phyloP scores from a whole-genome alignment of 179 eudicot genomes.

The Gypsophila paniculata region DNA sequence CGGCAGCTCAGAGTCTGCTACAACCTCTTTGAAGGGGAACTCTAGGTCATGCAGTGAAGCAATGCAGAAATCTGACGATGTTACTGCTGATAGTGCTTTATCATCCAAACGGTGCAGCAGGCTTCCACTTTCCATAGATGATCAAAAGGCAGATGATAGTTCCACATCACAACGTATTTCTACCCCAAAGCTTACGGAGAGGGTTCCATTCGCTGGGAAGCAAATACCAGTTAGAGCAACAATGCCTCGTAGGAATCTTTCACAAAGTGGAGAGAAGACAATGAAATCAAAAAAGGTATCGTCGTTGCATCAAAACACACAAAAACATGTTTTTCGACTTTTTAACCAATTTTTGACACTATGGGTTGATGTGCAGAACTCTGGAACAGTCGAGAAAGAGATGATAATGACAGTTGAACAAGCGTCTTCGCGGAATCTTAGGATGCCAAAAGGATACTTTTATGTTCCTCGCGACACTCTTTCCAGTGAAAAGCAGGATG shows the following conservation, averaged over 20 bases:
- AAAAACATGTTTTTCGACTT: background rate
- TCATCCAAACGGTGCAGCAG: constrained; percentile 62
- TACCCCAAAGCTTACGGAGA: constrained; percentile 53
- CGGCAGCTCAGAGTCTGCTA: constrained; percentile 90
- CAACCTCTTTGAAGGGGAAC: constrained; percentile 72
- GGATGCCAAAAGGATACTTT: constrained; percentile 76
- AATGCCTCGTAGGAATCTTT: constrained; percentile 37
- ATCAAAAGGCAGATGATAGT: constrained; percentile 76
- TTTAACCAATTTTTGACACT: background rate
- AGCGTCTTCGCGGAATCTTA: constrained; percentile 70
- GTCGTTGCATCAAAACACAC: background rate
- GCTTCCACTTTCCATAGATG: constrained; percentile 59
- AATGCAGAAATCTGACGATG: constrained; percentile 78
- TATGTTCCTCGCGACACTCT: constrained; percentile 77
- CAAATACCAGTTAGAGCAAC: constrained; percentile 68
- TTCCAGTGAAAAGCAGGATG: constrained; percentile 47
- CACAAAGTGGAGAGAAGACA: constrained; percentile 51
- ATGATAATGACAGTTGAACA: constrained; percentile 89
- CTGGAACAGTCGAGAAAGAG: constrained; percentile 70
- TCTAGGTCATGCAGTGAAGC: constrained; percentile 76
- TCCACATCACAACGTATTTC: constrained; percentile 60
- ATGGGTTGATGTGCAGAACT: constrained; percentile 41
- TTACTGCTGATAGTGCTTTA: constrained; percentile 77
- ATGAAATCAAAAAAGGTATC: constrained; percentile 48
- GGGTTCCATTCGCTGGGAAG: constrained; percentile 71